A percentile compares a stretch with the other conserved stretches of the same genome.
These are phyloP conservation scores for Trichoderma brevicompactum DNA, from an alignment of 2,329 filamentous ascomycete genomes.

Conservation along the genomic window DNA sequence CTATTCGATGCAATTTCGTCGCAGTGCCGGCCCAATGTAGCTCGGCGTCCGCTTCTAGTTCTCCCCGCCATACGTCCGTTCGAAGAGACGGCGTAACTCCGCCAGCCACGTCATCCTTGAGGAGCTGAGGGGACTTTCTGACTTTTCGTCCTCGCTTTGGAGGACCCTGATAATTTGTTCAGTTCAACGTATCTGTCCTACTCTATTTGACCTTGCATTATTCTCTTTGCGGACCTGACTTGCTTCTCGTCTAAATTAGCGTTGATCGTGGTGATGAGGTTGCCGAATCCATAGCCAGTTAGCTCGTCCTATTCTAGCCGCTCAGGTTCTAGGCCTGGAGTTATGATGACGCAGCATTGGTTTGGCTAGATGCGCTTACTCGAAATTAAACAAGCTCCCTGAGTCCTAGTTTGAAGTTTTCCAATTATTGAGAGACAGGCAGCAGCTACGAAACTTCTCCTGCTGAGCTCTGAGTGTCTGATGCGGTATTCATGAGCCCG, in stretches of 20 bases:
- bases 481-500: not conserved
- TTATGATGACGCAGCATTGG: not conserved
- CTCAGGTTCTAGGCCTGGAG: not conserved
- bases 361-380: not conserved
- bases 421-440: not conserved
- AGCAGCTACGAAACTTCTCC: not conserved
- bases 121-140: not conserved
- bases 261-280: not conserved
- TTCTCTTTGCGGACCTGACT: not conserved
- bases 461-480: not conserved
- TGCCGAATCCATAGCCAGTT: not conserved
- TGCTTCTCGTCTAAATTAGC: not conserved
- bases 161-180: not conserved
- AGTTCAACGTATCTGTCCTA: not conserved
- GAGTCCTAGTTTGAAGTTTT: not conserved
- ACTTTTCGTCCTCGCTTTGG: not conserved
- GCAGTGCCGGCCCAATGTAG: not conserved
- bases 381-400: not conserved
- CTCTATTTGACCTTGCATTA: not conserved
- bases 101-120: not conserved
- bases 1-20: not conserved
- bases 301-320: not conserved
- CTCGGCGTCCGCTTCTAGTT: not conserved
- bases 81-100: not conserved
- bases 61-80: no score